Evolutionary conservation across 2,329 filamentous ascomycete species (phyloP), one percentile per base, ranked within the genome.

Genomic region (Clonostachys solani): DNA sequence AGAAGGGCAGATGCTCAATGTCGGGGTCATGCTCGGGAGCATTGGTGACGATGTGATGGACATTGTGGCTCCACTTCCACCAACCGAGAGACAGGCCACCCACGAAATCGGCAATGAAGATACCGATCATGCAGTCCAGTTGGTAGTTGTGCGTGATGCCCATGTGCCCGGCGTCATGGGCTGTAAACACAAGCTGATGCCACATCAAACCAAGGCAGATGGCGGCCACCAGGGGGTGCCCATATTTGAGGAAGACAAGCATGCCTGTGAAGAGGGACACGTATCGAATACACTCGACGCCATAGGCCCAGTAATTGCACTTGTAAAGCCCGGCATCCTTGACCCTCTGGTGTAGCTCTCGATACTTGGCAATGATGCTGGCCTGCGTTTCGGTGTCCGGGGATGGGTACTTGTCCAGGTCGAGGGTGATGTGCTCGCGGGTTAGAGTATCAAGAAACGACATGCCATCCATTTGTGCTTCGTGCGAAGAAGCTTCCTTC

Each of bases 11-110:
- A 63, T 96, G 87, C 63, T 92, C 83, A 56, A 96, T 97, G 63
- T 97, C 92, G 0, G 94, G 92, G 62, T 97, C 92, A 62, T 97
- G 92, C 65, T 96, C 94, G 13, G 92, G 89, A 40, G 87, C 87
- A 65, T 97, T 97, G 16, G 94, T 97, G 45, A 97, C 87, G 56
- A 97, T 91, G 61, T 97, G 92, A 63, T 97, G 92, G 9, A 96
- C 91, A 60, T 97, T 97, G 67, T 97, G 92, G 63, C 84, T 96
- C 51, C 83, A 80, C 69, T 97, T 97, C 92, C 94, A 99, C 94
- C 94, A 99, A 41, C 92, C 89, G 46, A 96, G 71, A 23, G 90
- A 96, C 34, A 99, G 69, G 0, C 94, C 94, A 36, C 94, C 94
- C 17, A 94, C 72, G 57, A 87, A 97, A 63, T 96, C 87, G 46